A percentile compares a stretch with the other conserved stretches of the same genome.
Evolutionary conservation across 305 asterid genomes (phyloP).

Genomic region (Solanum hybrid): DNA sequence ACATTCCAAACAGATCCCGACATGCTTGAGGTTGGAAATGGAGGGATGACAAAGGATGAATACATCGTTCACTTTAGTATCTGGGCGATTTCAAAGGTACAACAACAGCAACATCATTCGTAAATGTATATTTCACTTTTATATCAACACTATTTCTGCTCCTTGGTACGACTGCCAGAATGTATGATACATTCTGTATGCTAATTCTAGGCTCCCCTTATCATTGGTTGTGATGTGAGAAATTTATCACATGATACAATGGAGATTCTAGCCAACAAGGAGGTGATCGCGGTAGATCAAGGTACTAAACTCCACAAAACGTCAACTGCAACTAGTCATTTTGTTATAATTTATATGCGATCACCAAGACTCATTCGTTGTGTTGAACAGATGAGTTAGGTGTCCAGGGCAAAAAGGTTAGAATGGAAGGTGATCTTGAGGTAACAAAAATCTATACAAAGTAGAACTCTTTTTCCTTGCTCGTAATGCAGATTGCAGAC

Average conservation of each 20-base stretch:
- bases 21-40: slow-evolving; percentile 96
- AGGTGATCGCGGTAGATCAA: slow-evolving; percentile 75
- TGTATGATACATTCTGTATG: background rate
- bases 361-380: background rate
- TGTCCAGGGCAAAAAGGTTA: slow-evolving; percentile 66
- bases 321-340: background rate
- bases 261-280: slow-evolving; percentile 58
- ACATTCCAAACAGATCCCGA: slow-evolving; percentile 30
- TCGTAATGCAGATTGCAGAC: background rate
- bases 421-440: slow-evolving; percentile 69
- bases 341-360: background rate
- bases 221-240: slow-evolving; percentile 83
- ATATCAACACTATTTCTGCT: background rate
- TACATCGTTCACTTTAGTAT: slow-evolving; percentile 76
- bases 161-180: background rate
- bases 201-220: slow-evolving; percentile 65
- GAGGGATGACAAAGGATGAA: slow-evolving; percentile 82
- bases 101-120: background rate
- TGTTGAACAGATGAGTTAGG: slow-evolving; percentile 50
- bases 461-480: background rate
- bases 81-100: slow-evolving; percentile 92
- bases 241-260: slow-evolving; percentile 36
- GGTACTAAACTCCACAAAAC: slow-evolving; percentile 23
- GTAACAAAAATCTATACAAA: slow-evolving; percentile 19
- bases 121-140: background rate